A percentile compares a stretch with the other conserved stretches of the same genome.
Evolutionary conservation across 2,329 filamentous ascomycete genomes (phyloP).

Genomic region (Pleurostoma richardsiae): DNA sequence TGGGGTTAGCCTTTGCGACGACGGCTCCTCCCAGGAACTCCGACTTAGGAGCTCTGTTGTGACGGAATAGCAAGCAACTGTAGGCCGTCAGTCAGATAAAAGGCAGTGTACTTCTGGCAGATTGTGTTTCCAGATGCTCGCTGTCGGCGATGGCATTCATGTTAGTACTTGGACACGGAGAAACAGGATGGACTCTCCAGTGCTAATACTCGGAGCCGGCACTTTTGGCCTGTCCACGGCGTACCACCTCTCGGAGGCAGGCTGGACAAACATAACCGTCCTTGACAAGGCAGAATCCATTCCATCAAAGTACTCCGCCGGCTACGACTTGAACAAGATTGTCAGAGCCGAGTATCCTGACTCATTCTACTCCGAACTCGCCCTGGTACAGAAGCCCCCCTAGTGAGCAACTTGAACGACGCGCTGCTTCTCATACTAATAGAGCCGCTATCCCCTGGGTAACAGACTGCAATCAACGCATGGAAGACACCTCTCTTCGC

Average conservation of each 20-base stretch:
- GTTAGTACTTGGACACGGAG: no score
- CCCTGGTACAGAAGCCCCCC: slow-evolving; percentile 10
- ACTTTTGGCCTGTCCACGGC: slow-evolving; percentile 46
- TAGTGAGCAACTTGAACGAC: slow-evolving; percentile 14
- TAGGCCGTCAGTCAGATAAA: no score
- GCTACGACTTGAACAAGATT: slow-evolving; percentile 58
- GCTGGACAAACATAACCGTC: slow-evolving; percentile 40
- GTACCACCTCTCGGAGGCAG: slow-evolving; percentile 32
- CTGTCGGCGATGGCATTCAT: no score
- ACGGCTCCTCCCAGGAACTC: no score
- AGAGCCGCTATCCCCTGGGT: no score
- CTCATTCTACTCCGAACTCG: slow-evolving; percentile 47
- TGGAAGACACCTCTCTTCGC: slow-evolving; percentile 45
- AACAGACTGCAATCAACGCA: slow-evolving; percentile 29
- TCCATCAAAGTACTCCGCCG: slow-evolving; percentile 46
- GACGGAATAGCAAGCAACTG: no score
- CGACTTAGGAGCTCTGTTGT: no score
- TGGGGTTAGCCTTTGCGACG: no score
- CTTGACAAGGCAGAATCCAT: slow-evolving; percentile 31
- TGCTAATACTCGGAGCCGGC: slow-evolving; percentile 33
- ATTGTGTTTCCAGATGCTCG: no score
- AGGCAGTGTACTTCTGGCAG: no score
- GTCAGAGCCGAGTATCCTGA: slow-evolving; percentile 55
- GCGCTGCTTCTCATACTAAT: slow-evolving; percentile 10
- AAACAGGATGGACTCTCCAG: no score